Conservation (phyloP, 78 protist species). For the Kipferlia bialata region DNA sequence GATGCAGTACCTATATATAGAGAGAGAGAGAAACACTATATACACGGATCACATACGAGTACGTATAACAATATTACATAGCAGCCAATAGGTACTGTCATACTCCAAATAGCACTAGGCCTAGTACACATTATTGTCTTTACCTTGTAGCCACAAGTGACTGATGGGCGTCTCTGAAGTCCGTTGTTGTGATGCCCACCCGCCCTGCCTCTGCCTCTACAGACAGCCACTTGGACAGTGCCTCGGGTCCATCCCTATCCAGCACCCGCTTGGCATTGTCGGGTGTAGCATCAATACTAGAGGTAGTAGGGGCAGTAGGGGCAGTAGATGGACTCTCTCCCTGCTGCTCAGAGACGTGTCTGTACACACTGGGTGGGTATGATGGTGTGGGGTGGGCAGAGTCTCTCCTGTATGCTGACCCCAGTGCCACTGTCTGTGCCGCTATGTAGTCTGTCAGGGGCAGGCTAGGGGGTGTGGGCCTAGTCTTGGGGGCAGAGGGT, state of each 20-base stretch:
- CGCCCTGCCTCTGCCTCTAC: neutral
- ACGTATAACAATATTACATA: too few relatives aligned
- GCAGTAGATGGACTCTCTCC: too few relatives aligned
- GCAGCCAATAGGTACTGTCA: too few relatives aligned
- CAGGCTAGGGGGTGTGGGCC: neutral
- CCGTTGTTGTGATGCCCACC: conserved; percentile 59
- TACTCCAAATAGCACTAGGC: too few relatives aligned
- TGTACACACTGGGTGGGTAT: neutral
- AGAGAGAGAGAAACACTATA: too few relatives aligned
- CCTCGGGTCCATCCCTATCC: conserved; percentile 8
- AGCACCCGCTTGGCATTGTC: conserved; percentile 11
- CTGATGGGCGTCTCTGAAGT: conserved; percentile 74
- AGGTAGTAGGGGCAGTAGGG: neutral
- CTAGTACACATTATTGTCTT: too few relatives aligned
- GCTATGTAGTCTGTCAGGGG: neutral
- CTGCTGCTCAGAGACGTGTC: neutral
- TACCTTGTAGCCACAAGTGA: conserved; percentile 57
- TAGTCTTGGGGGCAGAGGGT: neutral
- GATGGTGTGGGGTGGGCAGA: neutral
- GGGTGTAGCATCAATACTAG: neutral
- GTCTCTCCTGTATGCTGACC: neutral
- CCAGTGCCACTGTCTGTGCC: neutral
- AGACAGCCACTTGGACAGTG: neutral
- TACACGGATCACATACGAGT: conserved; percentile 65
- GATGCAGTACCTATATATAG: too few relatives aligned